Conservation (phyloP, 208 protist genomes). For the Strigomonas oncopelti region DNA sequence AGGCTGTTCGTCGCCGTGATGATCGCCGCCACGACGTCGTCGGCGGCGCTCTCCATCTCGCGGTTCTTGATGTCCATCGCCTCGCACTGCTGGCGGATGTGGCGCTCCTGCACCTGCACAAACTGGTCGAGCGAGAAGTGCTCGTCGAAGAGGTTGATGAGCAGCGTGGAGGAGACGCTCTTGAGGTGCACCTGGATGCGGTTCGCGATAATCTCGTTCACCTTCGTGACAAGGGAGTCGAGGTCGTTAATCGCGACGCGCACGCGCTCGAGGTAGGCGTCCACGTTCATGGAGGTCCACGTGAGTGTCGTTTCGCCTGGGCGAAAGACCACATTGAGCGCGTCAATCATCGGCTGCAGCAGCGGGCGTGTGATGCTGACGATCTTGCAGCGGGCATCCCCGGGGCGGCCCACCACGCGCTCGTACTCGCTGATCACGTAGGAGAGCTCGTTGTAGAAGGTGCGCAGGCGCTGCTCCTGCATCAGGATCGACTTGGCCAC, state of each 20-base stretch:
- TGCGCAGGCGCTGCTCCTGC: constrained; percentile 94
- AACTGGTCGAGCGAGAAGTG: constrained; percentile 90
- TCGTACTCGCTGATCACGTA: constrained; percentile 91
- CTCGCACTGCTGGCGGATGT: constrained; percentile 89
- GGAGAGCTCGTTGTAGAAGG: constrained; percentile 92
- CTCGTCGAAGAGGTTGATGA: constrained; percentile 82
- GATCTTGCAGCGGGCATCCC: constrained; percentile 45
- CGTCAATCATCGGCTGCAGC: constrained; percentile 87
- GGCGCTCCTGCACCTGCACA: constrained; percentile 83
- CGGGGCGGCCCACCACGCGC: constrained; percentile 71
- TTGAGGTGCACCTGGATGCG: constrained; percentile 92
- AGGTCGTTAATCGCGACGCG: constrained; percentile 74
- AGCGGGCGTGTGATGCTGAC: constrained; percentile 85
- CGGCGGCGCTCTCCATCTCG: constrained; percentile 89
- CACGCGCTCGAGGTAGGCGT: constrained; percentile 89
- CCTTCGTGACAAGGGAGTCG: constrained; percentile 76
- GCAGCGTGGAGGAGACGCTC: constrained; percentile 76
- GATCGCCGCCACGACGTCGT: constrained; percentile 77
- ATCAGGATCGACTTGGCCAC: constrained; percentile 87
- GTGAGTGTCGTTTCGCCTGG: constrained; percentile 88
- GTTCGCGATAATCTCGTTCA: constrained; percentile 91
- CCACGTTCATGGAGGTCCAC: constrained; percentile 96
- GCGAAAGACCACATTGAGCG: constrained; percentile 89
- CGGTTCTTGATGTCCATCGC: constrained; percentile 92
- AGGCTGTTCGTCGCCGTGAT: constrained; percentile 37